Evolutionary conservation across 2,329 filamentous ascomycete species (phyloP), one percentile per base, ranked within the genome.

Genomic region (Pestalotiopsis sp.): DNA sequence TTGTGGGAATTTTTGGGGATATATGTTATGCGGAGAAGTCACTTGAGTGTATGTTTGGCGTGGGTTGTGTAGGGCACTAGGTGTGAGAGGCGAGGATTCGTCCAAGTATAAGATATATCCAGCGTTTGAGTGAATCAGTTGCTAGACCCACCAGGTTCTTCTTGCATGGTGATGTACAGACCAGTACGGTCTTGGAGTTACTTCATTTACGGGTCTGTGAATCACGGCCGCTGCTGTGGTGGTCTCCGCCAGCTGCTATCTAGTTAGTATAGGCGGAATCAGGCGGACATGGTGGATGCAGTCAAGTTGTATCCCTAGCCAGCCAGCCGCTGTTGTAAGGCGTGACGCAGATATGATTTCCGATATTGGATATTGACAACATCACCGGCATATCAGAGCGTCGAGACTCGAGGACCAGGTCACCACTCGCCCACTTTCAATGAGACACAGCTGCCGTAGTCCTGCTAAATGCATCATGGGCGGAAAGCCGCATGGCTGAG

Each of bases 301-400:
- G 23, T 38, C 52, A 59, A 45, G 65, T 67, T 58, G 49, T 38
- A 56, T 36, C 52, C 12, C 36, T 52, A n/a, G 60, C 23, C 31
- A 36, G 31, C 31, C 57, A 61, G 65, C 65, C 38, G 31, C 57
- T 17, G 52, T 41, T 59, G 27, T 52, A 20, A 60, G 36, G 38
- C 23, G 38, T 20, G 23, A 49, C 52, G 14, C 65, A 38, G 52
- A 67, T 59, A 60, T 67, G 52, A 45, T 27, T 38, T 59, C 36
- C 65, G 52, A 59, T 67, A 23, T 60, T 60, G n/a, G 65, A 67
- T 67, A 41, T 67, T 23, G 38, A 31, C n/a, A 25, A 60, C 36
- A 17, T 27, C 11, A 17, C 23, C 65, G 52, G 65, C 65, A 67
- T 67, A 41, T 45, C 38, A 45, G 56, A 20, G 56, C 52, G 27